A percentile compares a stretch with the other conserved stretches of the same genome.
phyloP scores from a whole-genome alignment of 768 basidiomycete species.

The Macrocybe gigantea region DNA sequence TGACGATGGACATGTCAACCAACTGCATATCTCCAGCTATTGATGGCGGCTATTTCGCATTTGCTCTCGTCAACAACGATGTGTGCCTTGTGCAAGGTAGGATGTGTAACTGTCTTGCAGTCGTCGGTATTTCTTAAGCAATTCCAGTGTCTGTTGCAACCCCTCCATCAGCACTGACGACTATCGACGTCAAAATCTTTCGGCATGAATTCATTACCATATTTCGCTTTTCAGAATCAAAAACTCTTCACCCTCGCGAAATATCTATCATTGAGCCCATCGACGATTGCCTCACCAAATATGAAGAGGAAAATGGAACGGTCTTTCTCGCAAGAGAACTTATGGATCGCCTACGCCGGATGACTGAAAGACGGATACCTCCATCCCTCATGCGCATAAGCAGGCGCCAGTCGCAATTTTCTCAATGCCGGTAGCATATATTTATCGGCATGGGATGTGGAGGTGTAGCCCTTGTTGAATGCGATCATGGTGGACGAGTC shows the following conservation, averaged over 20 bases:
- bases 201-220: constrained; percentile 61
- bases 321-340: constrained; percentile 53
- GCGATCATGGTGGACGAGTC: constrained; percentile 10
- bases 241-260: constrained; percentile 42
- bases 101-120: constrained; percentile 19
- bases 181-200: constrained; percentile 49
- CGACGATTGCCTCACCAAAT: constrained; percentile 38
- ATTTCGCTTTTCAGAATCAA: constrained; percentile 45
- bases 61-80: constrained; percentile 51
- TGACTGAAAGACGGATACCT: constrained; percentile 23
- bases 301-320: constrained; percentile 54
- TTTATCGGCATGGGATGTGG: no score
- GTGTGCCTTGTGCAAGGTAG: constrained; percentile 60
- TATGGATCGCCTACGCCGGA: constrained; percentile 36
- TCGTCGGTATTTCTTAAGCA: constrained; percentile 1
- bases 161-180: constrained; percentile 36
- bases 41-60: constrained; percentile 41
- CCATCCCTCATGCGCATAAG: no score
- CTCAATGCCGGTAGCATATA: no score
- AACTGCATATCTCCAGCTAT: constrained; percentile 26
- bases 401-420: no score
- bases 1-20: constrained; percentile 3
- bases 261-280: constrained; percentile 49
- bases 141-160: constrained; percentile 30
- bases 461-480: constrained; percentile 1